Conservation (phyloP, 2,329 filamentous ascomycete genomes). For the Onygenales sp. region DNA sequence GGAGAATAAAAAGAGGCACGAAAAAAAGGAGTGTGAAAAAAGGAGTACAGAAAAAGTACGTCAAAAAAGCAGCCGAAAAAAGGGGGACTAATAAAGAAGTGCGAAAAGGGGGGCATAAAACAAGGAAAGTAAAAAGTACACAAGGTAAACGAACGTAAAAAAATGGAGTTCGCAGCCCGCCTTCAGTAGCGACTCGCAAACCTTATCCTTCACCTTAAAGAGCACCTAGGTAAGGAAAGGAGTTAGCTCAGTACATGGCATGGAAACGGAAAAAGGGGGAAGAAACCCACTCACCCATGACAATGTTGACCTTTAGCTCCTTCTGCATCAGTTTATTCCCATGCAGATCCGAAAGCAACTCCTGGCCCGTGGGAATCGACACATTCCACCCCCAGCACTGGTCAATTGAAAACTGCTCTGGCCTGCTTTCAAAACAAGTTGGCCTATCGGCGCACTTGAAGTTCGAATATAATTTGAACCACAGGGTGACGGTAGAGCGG, state of each 20-base stretch:
- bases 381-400: constrained; percentile 2
- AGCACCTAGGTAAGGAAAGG: not conserved
- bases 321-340: not conserved
- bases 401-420: not conserved
- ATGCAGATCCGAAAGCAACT: not conserved
- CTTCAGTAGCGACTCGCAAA: no score
- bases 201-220: not conserved
- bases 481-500: not conserved
- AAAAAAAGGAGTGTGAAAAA: no score
- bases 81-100: no score
- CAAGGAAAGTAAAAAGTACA: no score
- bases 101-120: no score
- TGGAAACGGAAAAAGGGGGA: not conserved
- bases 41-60: no score
- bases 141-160: no score
- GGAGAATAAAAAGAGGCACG: no score
- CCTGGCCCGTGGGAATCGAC: not conserved
- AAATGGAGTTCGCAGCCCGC: no score
- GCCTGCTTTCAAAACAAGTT: not conserved
- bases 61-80: no score
- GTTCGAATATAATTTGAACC: constrained; percentile 1
- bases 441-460: not conserved
- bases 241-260: not conserved
- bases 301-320: not conserved
- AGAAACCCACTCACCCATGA: not conserved